Conservation (phyloP, 306 rosid species). For the Inga laurina region DNA sequence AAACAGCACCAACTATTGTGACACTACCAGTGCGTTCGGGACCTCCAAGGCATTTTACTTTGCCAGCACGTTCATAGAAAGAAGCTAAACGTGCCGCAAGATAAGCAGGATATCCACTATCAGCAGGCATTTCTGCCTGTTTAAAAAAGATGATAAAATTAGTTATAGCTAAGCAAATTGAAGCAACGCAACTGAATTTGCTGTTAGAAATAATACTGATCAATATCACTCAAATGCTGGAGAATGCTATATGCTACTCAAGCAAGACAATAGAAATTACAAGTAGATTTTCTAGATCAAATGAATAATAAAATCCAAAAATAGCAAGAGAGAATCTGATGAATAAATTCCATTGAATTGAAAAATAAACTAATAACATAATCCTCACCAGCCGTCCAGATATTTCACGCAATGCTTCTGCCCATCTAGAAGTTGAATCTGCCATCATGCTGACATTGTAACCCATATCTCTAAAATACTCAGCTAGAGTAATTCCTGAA, state of each 20-base stretch:
- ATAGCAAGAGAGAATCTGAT: slow-evolving; percentile 7
- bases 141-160: slow-evolving; percentile 29
- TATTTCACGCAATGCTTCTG: slow-evolving; percentile 99
- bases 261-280: slow-evolving; percentile 10
- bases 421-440: slow-evolving; percentile 99
- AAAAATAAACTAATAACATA: slow-evolving; percentile 1
- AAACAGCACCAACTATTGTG: slow-evolving; percentile 99
- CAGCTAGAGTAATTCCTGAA: slow-evolving; percentile 96
- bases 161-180: slow-evolving; percentile 7
- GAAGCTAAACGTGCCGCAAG: slow-evolving; percentile 99
- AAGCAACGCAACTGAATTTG: not conserved
- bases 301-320: not conserved
- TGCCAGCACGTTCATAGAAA: slow-evolving; percentile 99
- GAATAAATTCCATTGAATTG: not conserved
- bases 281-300: slow-evolving; percentile 21
- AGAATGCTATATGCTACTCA: slow-evolving; percentile 9
- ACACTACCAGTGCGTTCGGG: slow-evolving; percentile 99
- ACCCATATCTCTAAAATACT: slow-evolving; percentile 99
- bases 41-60: slow-evolving; percentile 97
- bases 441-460: slow-evolving; percentile 99
- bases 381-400: slow-evolving; percentile 95
- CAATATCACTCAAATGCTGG: slow-evolving; percentile 9
- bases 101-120: slow-evolving; percentile 99
- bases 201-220: not conserved
- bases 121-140: slow-evolving; percentile 99